phyloP scores from a whole-genome alignment of 1,284 basidiomycete genomes.

The Wolfiporia cocos region DNA sequence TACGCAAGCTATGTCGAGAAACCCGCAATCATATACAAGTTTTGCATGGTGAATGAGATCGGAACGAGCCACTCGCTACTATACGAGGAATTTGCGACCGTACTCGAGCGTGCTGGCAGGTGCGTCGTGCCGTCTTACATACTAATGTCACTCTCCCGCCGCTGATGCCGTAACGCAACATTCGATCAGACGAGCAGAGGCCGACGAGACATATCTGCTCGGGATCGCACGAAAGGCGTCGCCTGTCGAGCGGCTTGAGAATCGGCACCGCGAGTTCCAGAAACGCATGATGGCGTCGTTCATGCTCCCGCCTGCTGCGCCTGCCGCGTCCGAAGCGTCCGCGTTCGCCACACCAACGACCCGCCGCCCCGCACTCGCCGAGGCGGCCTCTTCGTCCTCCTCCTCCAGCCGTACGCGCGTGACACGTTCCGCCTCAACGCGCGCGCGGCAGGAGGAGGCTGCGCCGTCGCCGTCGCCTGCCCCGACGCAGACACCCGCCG shows the following conservation, averaged over 20 bases:
- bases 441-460: conserved; percentile 5
- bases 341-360: conserved; percentile 19
- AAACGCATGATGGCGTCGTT: conserved; percentile 65
- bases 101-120: conserved; percentile 72
- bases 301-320: conserved; percentile 14
- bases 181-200: conserved; percentile 82
- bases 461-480: conserved; percentile 17
- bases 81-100: conserved; percentile 88
- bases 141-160: too few species aligned
- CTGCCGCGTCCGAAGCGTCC: conserved; percentile 13
- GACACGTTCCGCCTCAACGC: conserved; percentile 12
- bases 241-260: conserved; percentile 82
- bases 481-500: too few species aligned
- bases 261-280: conserved; percentile 83
- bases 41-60: conserved; percentile 85
- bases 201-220: conserved; percentile 83
- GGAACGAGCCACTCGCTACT: conserved; percentile 77
- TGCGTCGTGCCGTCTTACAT: conserved; percentile 40
- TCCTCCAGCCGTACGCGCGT: conserved; percentile 16
- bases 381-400: conserved; percentile 20
- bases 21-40: conserved; percentile 75
- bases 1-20: conserved; percentile 81
- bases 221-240: conserved; percentile 83
- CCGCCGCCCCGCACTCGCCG: conserved; percentile 31
- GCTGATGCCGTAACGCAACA: too few species aligned